A percentile compares a stretch with the other conserved stretches of the same genome.
phyloP scores from a whole-genome alignment of 106 monocot genomes.

The Dendrobium officinale region DNA sequence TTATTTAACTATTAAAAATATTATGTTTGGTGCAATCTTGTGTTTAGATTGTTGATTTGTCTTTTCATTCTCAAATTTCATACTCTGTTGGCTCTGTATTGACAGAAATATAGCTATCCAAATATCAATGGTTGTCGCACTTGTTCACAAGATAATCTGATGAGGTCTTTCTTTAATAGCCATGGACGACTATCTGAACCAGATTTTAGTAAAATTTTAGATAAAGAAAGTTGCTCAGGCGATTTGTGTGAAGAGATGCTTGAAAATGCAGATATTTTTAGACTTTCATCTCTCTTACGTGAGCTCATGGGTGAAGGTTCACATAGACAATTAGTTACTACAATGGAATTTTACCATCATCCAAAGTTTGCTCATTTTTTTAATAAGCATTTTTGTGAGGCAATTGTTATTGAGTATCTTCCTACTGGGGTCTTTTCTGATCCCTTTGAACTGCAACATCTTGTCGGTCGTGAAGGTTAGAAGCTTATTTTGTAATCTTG shows the following conservation, averaged over 20 bases:
- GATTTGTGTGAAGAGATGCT: constrained; percentile 17
- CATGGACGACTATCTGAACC: constrained; percentile 18
- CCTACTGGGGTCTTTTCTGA: constrained; percentile 84
- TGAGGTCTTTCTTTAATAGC: not conserved
- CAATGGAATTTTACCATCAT: constrained; percentile 18
- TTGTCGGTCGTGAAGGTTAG: constrained; percentile 49
- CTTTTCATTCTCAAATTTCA: not conserved
- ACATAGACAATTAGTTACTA: constrained; percentile 54
- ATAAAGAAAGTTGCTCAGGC: constrained; percentile 11
- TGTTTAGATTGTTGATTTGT: not conserved
- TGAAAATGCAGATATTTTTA: constrained; percentile 6
- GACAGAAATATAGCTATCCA: not conserved
- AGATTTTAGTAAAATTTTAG: constrained; percentile 26
- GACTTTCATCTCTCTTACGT: constrained; percentile 15
- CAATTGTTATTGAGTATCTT: constrained; percentile 62
- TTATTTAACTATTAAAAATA: not conserved
- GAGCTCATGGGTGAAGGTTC: constrained; percentile 72
- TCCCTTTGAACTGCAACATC: constrained; percentile 78
- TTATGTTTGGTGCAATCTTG: no score
- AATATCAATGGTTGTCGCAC: not conserved
- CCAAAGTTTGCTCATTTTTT: constrained; percentile 13
- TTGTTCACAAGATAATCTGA: constrained; percentile 10
- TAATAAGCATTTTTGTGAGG: constrained; percentile 37
- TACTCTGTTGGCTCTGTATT: not conserved
- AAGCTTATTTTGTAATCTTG: not conserved